Conservation (phyloP, 192 early-diverging fungal species). For the Chytriomyces confervae region DNA sequence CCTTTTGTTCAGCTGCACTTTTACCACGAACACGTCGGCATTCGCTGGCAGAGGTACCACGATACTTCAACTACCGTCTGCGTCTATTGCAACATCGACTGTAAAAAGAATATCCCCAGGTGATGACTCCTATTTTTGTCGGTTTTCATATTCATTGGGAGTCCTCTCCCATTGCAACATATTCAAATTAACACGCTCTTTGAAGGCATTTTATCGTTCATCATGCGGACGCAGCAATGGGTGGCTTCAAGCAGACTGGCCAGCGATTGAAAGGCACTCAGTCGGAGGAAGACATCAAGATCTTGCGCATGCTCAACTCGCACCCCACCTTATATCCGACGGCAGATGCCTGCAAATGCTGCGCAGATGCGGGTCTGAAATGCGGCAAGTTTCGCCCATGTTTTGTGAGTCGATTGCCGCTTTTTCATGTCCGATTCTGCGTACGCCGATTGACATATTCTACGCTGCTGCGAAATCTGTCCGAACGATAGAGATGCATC, state of each 20-base stretch:
- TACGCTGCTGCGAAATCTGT: neutral
- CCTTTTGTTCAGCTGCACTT: conserved; percentile 4
- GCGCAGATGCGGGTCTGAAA: neutral
- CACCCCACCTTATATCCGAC: neutral
- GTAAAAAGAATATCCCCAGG: conserved; percentile 16
- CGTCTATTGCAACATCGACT: conserved; percentile 15
- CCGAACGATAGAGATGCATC: conserved; percentile 9
- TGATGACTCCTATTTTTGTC: neutral
- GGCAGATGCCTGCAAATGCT: neutral
- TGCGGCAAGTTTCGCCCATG: conserved; percentile 26
- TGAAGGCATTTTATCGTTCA: conserved; percentile 20
- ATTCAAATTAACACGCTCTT: neutral
- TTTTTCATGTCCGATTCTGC: neutral
- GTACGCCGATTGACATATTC: neutral
- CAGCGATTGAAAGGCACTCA: neutral
- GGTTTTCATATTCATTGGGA: neutral
- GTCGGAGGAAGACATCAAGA: neutral
- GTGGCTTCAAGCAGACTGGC: conserved; percentile 15
- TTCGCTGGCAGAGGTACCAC: conserved; percentile 20
- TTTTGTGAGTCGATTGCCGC: neutral
- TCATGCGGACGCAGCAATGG: conserved; percentile 15
- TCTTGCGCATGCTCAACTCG: neutral
- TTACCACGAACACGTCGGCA: conserved; percentile 15
- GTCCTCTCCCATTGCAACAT: neutral
- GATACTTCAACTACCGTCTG: neutral